Percentiles rank a stretch among this genome's conserved stretches.
These are phyloP conservation scores for Talaromyces proteolyticus DNA, from an alignment of 495 filamentous ascomycete species.

Conservation along the genomic window DNA sequence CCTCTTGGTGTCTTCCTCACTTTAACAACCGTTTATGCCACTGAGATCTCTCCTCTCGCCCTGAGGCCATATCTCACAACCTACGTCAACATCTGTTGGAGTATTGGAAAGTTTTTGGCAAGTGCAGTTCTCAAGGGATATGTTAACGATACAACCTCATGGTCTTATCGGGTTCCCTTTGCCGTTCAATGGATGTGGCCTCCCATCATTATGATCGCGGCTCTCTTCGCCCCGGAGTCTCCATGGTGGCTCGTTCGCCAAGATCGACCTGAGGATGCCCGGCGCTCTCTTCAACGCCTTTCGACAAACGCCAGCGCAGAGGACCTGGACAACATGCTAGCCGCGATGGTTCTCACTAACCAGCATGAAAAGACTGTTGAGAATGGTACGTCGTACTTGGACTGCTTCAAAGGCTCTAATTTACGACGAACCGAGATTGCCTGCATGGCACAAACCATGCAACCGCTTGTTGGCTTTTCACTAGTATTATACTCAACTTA, in stretches of 20 bases:
- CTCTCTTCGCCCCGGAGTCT: conserved; percentile 41
- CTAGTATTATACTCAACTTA: conserved; percentile 51
- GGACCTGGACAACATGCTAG: conserved; percentile 34
- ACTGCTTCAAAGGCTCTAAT: conserved; percentile 33
- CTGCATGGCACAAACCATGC: conserved; percentile 1
- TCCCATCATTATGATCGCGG: conserved; percentile 26
- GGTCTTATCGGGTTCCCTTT: conserved; percentile 53
- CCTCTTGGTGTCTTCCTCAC: conserved; percentile 44
- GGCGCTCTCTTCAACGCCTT: conserved; percentile 35
- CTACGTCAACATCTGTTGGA: conserved; percentile 42
- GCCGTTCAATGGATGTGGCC: conserved; percentile 53
- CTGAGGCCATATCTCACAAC: conserved; percentile 39
- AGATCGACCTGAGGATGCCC: conserved; percentile 36
- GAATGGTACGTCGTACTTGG: conserved; percentile 24
- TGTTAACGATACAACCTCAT: conserved; percentile 23
- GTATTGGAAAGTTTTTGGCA: conserved; percentile 45
- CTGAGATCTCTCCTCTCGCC: conserved; percentile 41
- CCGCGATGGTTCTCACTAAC: conserved; percentile 49
- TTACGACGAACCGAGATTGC: conserved; percentile 33
- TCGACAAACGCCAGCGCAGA: conserved; percentile 19
- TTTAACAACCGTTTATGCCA: conserved; percentile 44
- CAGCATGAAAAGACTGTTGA: conserved; percentile 22
- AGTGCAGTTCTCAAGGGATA: conserved; percentile 40
- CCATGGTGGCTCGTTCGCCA: conserved; percentile 41
- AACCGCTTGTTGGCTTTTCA: not conserved